phyloP scores from a whole-genome alignment of 2,329 filamentous ascomycete genomes.

The Neurospora sp. region DNA sequence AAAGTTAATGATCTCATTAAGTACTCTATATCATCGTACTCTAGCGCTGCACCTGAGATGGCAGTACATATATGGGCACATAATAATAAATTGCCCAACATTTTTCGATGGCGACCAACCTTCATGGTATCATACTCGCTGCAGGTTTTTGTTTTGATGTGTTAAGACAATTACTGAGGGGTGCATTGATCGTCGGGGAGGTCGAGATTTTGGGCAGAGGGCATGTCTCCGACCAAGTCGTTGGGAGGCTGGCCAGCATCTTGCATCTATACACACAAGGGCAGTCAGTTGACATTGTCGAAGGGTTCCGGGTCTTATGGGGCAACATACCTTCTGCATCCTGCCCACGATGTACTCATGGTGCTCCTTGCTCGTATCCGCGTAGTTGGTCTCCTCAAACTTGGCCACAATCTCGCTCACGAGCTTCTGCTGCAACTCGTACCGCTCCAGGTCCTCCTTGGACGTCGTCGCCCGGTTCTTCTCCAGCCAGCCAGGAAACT shows the following conservation, averaged over 20 bases:
- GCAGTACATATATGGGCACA: background rate
- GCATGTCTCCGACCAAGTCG: constrained; percentile 85
- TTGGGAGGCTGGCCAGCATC: constrained; percentile 79
- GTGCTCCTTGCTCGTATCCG: constrained; percentile 71
- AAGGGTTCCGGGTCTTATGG: background rate
- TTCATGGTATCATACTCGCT: background rate
- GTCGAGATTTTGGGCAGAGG: constrained; percentile 65
- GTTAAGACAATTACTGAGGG: constrained; percentile 36
- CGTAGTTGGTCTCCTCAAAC: constrained; percentile 76
- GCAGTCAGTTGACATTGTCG: constrained; percentile 11
- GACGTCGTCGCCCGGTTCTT: constrained; percentile 60
- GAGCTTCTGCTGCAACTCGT: constrained; percentile 68
- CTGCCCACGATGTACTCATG: constrained; percentile 90
- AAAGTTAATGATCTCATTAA: background rate
- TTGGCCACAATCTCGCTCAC: constrained; percentile 80
- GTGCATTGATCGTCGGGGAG: constrained; percentile 53
- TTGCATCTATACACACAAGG: constrained; percentile 70
- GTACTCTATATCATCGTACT: background rate
- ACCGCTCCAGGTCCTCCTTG: constrained; percentile 66
- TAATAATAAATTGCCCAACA: background rate
- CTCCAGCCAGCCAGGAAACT: constrained; percentile 83
- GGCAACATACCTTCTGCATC: constrained; percentile 78
- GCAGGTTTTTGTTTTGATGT: background rate
- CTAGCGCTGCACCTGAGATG: background rate
- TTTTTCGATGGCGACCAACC: background rate